A percentile compares a stretch with the other conserved stretches of the same genome.
phyloP scores from a whole-genome alignment of 2,329 filamentous ascomycete species.

The Grosmannia clavigera region DNA sequence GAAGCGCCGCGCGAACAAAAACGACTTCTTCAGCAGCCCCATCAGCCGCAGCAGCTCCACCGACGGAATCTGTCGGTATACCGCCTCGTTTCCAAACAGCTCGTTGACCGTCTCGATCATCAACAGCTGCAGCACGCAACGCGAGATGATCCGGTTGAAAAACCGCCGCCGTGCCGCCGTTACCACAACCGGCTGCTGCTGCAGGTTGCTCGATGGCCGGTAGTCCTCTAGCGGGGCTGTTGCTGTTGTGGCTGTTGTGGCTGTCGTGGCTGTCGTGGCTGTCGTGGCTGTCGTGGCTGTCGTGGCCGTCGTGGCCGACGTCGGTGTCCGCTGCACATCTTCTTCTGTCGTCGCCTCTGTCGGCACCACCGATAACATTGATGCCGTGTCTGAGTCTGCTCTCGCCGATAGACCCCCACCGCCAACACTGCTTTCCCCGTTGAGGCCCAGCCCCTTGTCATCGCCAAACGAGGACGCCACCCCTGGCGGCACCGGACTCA shows the following conservation, averaged over 20 bases:
- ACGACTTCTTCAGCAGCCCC: constrained; percentile 88
- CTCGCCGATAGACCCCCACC: neutral
- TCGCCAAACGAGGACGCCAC: constrained; percentile 22
- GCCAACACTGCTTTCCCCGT: constrained; percentile 35
- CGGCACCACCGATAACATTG: constrained; percentile 16
- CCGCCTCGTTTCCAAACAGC: constrained; percentile 91
- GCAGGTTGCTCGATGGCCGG: constrained; percentile 60
- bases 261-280: constrained; percentile 12
- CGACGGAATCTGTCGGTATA: constrained; percentile 88
- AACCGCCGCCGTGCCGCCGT: constrained; percentile 86
- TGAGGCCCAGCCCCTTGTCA: constrained; percentile 49
- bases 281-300: constrained; percentile 12
- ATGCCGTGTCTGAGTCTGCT: constrained; percentile 18
- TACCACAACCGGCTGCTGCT: constrained; percentile 83
- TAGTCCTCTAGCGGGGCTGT: constrained; percentile 65
- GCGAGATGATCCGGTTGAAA: constrained; percentile 98
- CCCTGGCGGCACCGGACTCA: constrained; percentile 23
- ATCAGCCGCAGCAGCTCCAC: constrained; percentile 82
- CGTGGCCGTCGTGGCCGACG: constrained; percentile 8
- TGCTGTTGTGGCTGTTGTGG: constrained; percentile 13
- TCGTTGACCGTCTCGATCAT: constrained; percentile 99
- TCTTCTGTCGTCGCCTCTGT: constrained; percentile 18
- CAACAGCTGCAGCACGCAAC: constrained; percentile 89
- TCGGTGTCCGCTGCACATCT: constrained; percentile 20
- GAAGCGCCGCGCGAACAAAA: constrained; percentile 92